Percentiles rank a stretch among this genome's conserved stretches.
phyloP scores from a whole-genome alignment of 2,329 filamentous ascomycete species.

The Penicillium sp. region DNA sequence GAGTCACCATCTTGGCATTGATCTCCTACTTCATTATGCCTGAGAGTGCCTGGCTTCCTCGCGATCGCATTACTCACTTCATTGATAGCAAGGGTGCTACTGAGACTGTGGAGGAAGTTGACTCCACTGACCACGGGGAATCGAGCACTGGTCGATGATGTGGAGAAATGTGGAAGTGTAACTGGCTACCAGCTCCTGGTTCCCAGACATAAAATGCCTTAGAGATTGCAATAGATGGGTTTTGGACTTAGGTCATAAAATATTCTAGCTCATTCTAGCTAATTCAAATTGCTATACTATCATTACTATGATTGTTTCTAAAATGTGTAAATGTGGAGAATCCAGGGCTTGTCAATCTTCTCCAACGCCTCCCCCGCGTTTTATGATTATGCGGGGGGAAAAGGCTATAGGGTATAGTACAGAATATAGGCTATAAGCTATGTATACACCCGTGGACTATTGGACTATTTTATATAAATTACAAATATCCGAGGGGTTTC shows the following conservation, averaged over 20 bases:
- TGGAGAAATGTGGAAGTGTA: neutral
- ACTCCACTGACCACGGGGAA: constrained; percentile 1
- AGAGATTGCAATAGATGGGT: neutral
- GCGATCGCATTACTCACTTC: constrained; percentile 45
- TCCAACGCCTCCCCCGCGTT: neutral
- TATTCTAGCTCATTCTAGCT: neutral
- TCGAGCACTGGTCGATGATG: constrained; percentile 11
- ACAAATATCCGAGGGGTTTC: neutral
- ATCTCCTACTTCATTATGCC: constrained; percentile 51
- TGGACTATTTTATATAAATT: neutral
- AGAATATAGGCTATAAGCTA: no score
- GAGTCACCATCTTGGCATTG: constrained; percentile 50
- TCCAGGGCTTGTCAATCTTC: neutral
- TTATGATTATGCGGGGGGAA: neutral
- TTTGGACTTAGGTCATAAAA: neutral
- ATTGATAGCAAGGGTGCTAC: constrained; percentile 39
- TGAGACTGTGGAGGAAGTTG: constrained; percentile 31
- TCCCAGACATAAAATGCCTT: neutral
- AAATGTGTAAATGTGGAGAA: neutral
- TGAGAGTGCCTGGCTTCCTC: constrained; percentile 48
- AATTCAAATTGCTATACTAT: neutral
- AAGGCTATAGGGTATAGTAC: no score
- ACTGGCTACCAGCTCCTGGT: neutral
- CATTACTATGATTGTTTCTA: neutral
- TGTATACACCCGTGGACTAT: no score